A percentile compares a stretch with the other conserved stretches of the same genome.
Evolutionary conservation across 768 basidiomycete species (phyloP).

Genomic region (Plicaturopsis crispa): DNA sequence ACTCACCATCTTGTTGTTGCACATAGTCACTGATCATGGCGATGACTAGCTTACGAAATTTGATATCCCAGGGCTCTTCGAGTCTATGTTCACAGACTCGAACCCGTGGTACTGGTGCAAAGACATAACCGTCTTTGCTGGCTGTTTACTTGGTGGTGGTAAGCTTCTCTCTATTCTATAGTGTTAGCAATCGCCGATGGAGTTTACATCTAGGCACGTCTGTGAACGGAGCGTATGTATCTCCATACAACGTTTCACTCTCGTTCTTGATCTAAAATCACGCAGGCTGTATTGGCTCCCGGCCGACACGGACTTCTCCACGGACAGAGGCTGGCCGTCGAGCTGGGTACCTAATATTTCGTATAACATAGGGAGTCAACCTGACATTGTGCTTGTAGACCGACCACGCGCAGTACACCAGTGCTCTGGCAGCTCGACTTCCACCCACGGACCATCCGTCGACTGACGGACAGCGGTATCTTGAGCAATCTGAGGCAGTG

Average conservation of each 20-base stretch:
- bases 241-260: neutral
- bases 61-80: slow-evolving; percentile 58
- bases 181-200: no score
- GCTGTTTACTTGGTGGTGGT: slow-evolving; percentile 57
- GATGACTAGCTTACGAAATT: slow-evolving; percentile 48
- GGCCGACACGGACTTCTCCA: slow-evolving; percentile 41
- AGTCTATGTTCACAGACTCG: slow-evolving; percentile 54
- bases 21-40: neutral
- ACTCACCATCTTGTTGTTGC: neutral
- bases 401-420: slow-evolving; percentile 43
- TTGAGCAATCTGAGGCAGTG: slow-evolving; percentile 42
- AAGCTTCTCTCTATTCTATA: no score
- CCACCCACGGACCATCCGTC: slow-evolving; percentile 54
- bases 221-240: slow-evolving; percentile 52
- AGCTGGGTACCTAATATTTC: no score
- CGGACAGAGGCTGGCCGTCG: slow-evolving; percentile 42
- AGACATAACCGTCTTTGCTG: slow-evolving; percentile 56
- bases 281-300: slow-evolving; percentile 46
- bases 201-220: slow-evolving; percentile 31
- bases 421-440: slow-evolving; percentile 39
- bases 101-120: slow-evolving; percentile 62
- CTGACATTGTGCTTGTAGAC: no score
- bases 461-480: slow-evolving; percentile 50
- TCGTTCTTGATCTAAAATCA: neutral
- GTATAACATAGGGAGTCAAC: no score